Evolutionary conservation across 306 rosid species (phyloP), one percentile per base, ranked within the genome.

Genomic region (Cucumis cinereus): DNA sequence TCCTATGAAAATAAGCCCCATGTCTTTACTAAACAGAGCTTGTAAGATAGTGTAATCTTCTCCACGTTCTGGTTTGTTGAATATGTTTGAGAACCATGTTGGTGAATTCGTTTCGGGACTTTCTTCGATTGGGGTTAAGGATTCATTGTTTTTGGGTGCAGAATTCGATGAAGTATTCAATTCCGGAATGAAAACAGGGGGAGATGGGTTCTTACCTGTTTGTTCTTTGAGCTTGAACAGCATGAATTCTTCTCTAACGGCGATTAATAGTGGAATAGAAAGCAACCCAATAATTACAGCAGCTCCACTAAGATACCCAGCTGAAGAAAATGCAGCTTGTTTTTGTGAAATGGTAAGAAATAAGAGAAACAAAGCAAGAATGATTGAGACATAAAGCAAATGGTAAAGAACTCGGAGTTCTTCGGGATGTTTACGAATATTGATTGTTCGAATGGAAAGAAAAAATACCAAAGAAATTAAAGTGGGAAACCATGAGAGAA

Each of bases 401-500:
- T 59, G 66, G 38, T 59, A 59, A 12, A 59, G 15, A 1, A 59
- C 36, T 59, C 7, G 55, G 45, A 36, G 41, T 78, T 86, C 87
- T 0, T 76, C 54, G 7, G 75, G 19, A 3, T 79, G 80, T 52
- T 71, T 77, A 6, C 20, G 73, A 28, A 22, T 62, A 53, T 81
- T 73, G 54, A 86, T 43, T 12, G 74, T 45, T 1, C 85, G 83
- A 56, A 83, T 67, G 1, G 69, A 19, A 56, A 9, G 79, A 2
- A 64, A 75, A 50, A 81, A 81, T 1, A 68, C 4, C 3, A 68
- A 10, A 14, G 80, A 66, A 1, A 83, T 19, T 2, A 75, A 76
- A 10, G 87, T 33, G 0, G 89, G 89, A 10, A 86, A 50, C 85
- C 87, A 86, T 4, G 76, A 79, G 28, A 83, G 36, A 2, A 86